Percentiles rank a stretch among this genome's conserved stretches.
These are phyloP conservation scores for Volvox reticuliferus DNA, from an alignment of 139 green algal genomes.

Conservation along the genomic window DNA sequence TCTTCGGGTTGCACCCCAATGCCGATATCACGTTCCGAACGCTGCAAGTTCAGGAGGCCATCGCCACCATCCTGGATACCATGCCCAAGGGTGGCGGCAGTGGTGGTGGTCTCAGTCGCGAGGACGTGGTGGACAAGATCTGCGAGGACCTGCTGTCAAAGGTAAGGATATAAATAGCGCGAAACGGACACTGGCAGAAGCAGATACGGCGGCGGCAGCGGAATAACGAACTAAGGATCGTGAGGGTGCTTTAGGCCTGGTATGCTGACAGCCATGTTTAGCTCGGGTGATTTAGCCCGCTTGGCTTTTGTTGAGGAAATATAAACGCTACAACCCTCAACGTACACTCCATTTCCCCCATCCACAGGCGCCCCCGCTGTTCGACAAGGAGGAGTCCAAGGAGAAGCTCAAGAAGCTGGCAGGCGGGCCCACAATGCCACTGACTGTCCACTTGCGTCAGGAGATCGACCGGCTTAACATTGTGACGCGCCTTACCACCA, in stretches of 20 bases:
- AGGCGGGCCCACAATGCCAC: slow-evolving; percentile 81
- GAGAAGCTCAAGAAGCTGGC: slow-evolving; percentile 90
- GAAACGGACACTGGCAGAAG: too few species aligned
- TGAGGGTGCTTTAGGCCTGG: too few species aligned
- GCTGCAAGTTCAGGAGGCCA: slow-evolving; percentile 83
- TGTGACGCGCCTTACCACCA: slow-evolving; percentile 61
- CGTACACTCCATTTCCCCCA: too few species aligned
- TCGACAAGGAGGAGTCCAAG: slow-evolving; percentile 90
- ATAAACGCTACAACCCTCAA: too few species aligned
- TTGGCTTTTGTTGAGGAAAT: too few species aligned
- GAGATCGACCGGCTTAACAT: slow-evolving; percentile 94
- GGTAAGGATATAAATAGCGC: slow-evolving; percentile 44
- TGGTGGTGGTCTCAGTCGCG: slow-evolving; percentile 76
- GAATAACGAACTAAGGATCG: too few species aligned
- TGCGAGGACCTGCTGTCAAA: slow-evolving; percentile 93
- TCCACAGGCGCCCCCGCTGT: slow-evolving; percentile 73
- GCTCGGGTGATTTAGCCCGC: too few species aligned
- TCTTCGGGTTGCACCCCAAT: slow-evolving; percentile 96
- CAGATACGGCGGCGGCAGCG: too few species aligned
- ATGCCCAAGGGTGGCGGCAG: slow-evolving; percentile 86
- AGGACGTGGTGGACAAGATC: slow-evolving; percentile 95
- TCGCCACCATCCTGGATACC: slow-evolving; percentile 90
- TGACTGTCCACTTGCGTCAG: slow-evolving; percentile 95
- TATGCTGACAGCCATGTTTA: too few species aligned
- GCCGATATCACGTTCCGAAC: slow-evolving; percentile 95